Conservation (phyloP, 768 basidiomycete species). For the Auriscalpium microsporum region DNA sequence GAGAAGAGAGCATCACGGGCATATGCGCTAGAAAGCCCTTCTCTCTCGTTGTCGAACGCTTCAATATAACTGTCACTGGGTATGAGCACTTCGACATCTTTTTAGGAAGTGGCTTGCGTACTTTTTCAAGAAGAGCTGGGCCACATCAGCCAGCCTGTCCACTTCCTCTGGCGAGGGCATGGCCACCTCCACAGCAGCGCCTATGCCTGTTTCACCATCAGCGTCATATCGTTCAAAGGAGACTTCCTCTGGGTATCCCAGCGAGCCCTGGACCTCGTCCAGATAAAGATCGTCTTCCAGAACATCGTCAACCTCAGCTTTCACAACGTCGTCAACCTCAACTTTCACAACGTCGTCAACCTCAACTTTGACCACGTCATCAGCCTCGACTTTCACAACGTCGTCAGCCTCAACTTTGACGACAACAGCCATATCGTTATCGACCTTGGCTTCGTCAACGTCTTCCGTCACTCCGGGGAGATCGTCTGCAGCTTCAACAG, state of each 20-base stretch:
- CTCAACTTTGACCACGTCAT: not conserved
- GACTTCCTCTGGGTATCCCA: not conserved
- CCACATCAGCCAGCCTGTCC: not conserved
- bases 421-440: not conserved
- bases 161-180: not conserved
- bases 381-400: not conserved
- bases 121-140: not conserved
- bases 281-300: not conserved
- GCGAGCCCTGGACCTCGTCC: not conserved
- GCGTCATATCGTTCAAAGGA: not conserved
- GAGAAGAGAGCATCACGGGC: slow-evolving; percentile 6
- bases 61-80: slow-evolving; percentile 3
- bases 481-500: not conserved
- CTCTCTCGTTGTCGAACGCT: slow-evolving; percentile 7
- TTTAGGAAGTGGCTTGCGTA: not conserved
- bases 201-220: not conserved
- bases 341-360: not conserved
- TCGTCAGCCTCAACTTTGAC: not conserved
- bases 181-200: not conserved
- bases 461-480: not conserved
- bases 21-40: slow-evolving; percentile 3
- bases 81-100: not conserved
- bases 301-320: not conserved
- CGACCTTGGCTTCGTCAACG: not conserved
- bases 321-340: not conserved